Conservation (phyloP, 1,284 basidiomycete species). For the Cutaneotrichosporon cavernicola region DNA sequence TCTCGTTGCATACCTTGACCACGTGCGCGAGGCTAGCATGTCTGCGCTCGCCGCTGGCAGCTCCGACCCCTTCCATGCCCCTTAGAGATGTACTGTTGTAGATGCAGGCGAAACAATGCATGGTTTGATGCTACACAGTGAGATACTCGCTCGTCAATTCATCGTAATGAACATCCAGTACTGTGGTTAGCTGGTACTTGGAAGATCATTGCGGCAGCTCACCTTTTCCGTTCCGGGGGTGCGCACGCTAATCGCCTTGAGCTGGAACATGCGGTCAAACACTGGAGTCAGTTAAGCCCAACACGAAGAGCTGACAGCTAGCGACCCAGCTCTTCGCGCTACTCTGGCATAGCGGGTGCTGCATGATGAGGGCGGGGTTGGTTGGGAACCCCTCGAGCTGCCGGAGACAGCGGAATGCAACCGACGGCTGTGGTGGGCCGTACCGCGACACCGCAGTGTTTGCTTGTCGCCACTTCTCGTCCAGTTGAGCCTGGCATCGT, state of each 20-base stretch:
- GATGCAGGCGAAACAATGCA: conserved; percentile 11
- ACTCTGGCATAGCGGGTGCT: conserved; percentile 79
- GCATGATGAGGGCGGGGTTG: conserved; percentile 85
- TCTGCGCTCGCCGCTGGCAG: conserved; percentile 69
- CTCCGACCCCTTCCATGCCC: conserved; percentile 65
- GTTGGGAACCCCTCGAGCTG: conserved; percentile 63
- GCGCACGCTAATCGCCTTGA: conserved; percentile 33
- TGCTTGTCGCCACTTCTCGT: conserved; percentile 88
- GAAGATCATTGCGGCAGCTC: conserved; percentile 2
- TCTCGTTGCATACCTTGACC: conserved; percentile 69
- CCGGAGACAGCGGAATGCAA: conserved; percentile 30
- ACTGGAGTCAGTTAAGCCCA: conserved; percentile 56
- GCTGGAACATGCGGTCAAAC: conserved; percentile 82
- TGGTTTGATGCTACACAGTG: conserved; percentile 11
- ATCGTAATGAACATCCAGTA: conserved; percentile 41
- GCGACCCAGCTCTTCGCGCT: conserved; percentile 81
- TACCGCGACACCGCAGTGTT: conserved; percentile 84
- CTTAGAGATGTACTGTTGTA: not conserved
- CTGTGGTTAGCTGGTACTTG: conserved; percentile 25
- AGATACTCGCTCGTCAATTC: conserved; percentile 2
- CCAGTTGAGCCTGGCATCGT: conserved; percentile 77
- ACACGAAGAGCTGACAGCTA: conserved; percentile 60
- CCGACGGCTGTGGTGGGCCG: conserved; percentile 57
- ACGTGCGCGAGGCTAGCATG: conserved; percentile 68
- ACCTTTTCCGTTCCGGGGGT: conserved; percentile 50